Percentiles rank a stretch among this genome's conserved stretches.
phyloP scores from a whole-genome alignment of 192 early-diverging fungal genomes.

The Coemansia sp. region DNA sequence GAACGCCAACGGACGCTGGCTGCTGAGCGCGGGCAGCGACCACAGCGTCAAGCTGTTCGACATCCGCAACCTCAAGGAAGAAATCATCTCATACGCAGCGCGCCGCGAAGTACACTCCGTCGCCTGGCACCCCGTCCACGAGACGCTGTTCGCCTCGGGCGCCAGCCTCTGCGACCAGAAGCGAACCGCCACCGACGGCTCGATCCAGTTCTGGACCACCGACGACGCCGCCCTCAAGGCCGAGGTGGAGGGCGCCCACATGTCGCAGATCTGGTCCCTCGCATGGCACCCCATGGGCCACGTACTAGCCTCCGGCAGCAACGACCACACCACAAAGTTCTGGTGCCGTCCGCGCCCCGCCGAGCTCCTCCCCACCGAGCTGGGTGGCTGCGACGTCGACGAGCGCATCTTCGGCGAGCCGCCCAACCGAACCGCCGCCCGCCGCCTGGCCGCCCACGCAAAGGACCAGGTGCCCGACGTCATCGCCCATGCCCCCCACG shows the following conservation, averaged over 20 bases:
- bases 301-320: slow-evolving; percentile 89
- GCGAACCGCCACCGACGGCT: slow-evolving; percentile 61
- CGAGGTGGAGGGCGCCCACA: slow-evolving; percentile 78
- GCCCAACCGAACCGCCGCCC: slow-evolving; percentile 19
- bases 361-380: slow-evolving; percentile 43
- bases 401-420: slow-evolving; percentile 32
- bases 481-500: too few relatives aligned
- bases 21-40: slow-evolving; percentile 87
- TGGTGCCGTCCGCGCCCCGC: slow-evolving; percentile 95
- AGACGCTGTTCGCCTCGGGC: slow-evolving; percentile 85
- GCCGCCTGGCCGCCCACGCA: slow-evolving; percentile 5
- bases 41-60: slow-evolving; percentile 92
- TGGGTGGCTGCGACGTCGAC: slow-evolving; percentile 29
- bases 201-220: slow-evolving; percentile 71
- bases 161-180: slow-evolving; percentile 68
- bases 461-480: too few relatives aligned
- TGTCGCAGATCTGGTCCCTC: slow-evolving; percentile 88
- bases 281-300: slow-evolving; percentile 99
- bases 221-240: slow-evolving; percentile 57
- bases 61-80: slow-evolving; percentile 86
- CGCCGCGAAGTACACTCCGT: slow-evolving; percentile 87
- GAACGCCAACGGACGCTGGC: slow-evolving; percentile 98
- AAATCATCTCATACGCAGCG: slow-evolving; percentile 84
- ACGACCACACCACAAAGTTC: slow-evolving; percentile 94
- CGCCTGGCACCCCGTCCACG: slow-evolving; percentile 95